Evolutionary conservation across 1,139 yeast species (phyloP).

Genomic region (Yamadazyma sp.): DNA sequence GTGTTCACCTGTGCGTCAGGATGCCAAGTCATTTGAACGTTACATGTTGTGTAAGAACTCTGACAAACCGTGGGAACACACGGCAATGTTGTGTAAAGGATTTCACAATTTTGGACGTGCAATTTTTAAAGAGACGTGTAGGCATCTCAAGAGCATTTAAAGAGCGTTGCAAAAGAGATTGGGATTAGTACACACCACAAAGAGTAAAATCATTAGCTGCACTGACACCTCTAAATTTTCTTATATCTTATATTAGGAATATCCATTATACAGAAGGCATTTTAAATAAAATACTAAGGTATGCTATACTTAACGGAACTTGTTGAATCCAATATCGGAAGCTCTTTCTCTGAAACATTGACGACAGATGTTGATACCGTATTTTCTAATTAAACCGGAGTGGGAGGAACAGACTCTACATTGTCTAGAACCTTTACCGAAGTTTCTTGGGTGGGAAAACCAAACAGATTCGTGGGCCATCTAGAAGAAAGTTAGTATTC

Average conservation of each 20-base stretch:
- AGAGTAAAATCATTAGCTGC: too few relatives aligned
- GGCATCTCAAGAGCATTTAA: too few relatives aligned
- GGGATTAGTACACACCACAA: too few relatives aligned
- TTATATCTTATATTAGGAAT: conserved; percentile 7
- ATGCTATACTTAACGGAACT: conserved; percentile 74
- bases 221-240: background rate
- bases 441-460: conserved; percentile 99
- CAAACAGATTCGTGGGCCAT: conserved; percentile 99
- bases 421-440: conserved; percentile 99
- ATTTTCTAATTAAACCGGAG: conserved; percentile 99
- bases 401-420: conserved; percentile 99
- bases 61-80: too few relatives aligned
- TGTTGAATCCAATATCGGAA: conserved; percentile 97
- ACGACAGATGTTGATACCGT: conserved; percentile 99
- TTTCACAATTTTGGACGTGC: too few relatives aligned
- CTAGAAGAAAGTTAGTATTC: conserved; percentile 46
- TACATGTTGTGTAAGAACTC: too few relatives aligned
- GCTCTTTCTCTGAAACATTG: conserved; percentile 99
- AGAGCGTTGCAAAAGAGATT: background rate
- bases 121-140: too few relatives aligned
- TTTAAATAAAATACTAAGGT: conserved; percentile 12
- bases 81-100: too few relatives aligned
- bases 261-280: conserved; percentile 23
- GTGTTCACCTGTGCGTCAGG: too few relatives aligned
- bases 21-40: too few relatives aligned